Conservation (phyloP, 2,329 filamentous ascomycete genomes). For the Pestalotiopsis sp. region DNA sequence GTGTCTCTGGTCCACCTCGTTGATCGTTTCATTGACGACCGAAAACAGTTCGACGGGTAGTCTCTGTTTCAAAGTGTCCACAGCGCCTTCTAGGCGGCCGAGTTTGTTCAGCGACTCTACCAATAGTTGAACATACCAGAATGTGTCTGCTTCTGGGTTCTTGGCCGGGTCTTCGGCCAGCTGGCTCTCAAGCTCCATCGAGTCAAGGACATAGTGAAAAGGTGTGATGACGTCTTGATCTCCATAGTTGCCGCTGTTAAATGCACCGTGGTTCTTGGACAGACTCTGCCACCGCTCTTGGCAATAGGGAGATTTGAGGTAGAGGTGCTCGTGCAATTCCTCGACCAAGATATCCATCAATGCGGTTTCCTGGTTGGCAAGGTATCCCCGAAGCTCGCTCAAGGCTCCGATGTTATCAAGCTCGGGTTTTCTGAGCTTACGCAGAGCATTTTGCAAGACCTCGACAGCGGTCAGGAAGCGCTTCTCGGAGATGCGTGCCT, state of each 20-base stretch:
- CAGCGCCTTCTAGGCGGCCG: constrained; percentile 79
- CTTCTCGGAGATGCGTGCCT: constrained; percentile 95
- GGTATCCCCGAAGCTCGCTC: constrained; percentile 81
- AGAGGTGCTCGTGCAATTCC: constrained; percentile 94
- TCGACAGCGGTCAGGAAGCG: constrained; percentile 92
- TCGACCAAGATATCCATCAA: constrained; percentile 96
- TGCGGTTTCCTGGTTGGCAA: constrained; percentile 89
- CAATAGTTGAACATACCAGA: constrained; percentile 86
- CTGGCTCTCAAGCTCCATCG: constrained; percentile 60
- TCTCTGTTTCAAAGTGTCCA: constrained; percentile 89
- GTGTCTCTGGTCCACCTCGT: constrained; percentile 89
- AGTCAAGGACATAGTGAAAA: constrained; percentile 63
- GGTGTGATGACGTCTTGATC: constrained; percentile 50
- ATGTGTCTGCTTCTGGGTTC: constrained; percentile 94
- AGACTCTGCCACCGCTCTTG: constrained; percentile 93
- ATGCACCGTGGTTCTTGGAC: constrained; percentile 65
- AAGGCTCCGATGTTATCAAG: constrained; percentile 90
- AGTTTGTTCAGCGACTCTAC: constrained; percentile 91
- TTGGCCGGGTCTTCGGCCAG: constrained; percentile 86
- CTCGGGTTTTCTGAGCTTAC: constrained; percentile 82
- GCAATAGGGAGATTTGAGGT: constrained; percentile 96
- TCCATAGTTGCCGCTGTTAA: constrained; percentile 47
- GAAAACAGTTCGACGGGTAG: constrained; percentile 92
- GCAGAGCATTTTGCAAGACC: constrained; percentile 83
- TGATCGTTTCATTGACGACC: constrained; percentile 92